Evolutionary conservation across 148 eudicot species (phyloP).

Genomic region (Chenopodium suecicum): DNA sequence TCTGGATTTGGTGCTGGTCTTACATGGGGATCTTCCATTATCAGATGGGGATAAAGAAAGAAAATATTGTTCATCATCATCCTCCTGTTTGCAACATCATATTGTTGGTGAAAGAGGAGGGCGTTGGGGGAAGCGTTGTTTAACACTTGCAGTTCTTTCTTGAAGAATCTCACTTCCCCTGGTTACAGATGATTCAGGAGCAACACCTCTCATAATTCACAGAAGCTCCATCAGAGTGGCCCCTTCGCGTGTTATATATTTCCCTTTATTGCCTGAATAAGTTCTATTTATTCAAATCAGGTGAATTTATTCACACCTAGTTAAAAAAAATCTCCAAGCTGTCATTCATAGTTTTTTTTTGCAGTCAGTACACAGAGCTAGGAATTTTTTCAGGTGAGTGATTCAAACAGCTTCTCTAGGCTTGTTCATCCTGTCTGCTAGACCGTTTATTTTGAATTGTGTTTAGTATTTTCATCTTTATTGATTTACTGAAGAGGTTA

Average conservation of each 20-base stretch:
- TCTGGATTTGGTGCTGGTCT: conserved; percentile 99
- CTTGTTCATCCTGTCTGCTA: not conserved
- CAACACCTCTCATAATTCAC: not conserved
- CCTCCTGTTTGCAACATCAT: not conserved
- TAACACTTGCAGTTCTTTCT: not conserved
- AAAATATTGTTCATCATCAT: not conserved
- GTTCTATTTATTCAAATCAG: conserved; percentile 9
- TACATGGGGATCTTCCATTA: conserved; percentile 91
- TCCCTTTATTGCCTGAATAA: not conserved
- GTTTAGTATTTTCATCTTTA: not conserved
- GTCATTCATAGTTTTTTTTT: conserved; percentile 1
- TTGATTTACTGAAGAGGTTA: not conserved
- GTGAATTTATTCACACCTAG: not conserved
- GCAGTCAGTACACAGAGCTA: not conserved
- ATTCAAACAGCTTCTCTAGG: not conserved
- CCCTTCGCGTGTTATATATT: not conserved
- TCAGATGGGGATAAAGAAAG: conserved; percentile 64
- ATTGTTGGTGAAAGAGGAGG: conserved; percentile 1
- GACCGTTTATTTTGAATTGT: not conserved
- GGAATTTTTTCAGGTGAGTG: conserved; percentile 12
- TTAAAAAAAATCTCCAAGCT: not conserved
- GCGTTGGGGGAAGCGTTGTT: not conserved
- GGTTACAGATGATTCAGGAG: conserved; percentile 14
- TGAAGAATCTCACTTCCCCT: not conserved
- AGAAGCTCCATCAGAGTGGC: conserved; percentile 13